phyloP scores from a whole-genome alignment of 2,329 filamentous ascomycete genomes.

The Canariomyces notabilis region DNA sequence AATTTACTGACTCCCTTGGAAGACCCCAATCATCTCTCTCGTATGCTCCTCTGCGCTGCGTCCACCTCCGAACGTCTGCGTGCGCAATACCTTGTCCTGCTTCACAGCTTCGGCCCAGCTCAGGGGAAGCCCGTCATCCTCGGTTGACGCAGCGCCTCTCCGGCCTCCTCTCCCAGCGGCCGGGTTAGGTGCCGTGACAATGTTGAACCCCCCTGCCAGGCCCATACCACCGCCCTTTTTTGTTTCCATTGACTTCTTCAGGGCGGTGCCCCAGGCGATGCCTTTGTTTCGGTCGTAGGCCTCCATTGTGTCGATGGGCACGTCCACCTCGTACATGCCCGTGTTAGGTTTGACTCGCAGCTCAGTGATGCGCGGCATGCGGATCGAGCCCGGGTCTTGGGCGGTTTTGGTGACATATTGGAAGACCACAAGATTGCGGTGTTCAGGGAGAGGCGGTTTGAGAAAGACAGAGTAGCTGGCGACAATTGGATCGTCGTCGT shows the following conservation, averaged over 20 bases:
- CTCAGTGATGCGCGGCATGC: slow-evolving; percentile 63
- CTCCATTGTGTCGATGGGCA: slow-evolving; percentile 67
- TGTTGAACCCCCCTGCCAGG: slow-evolving; percentile 67
- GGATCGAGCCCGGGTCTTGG: slow-evolving; percentile 43
- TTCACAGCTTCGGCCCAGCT: slow-evolving; percentile 61
- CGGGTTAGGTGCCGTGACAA: slow-evolving; percentile 39
- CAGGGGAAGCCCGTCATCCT: slow-evolving; percentile 40
- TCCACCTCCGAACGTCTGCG: slow-evolving; percentile 75
- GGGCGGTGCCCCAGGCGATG: slow-evolving; percentile 72
- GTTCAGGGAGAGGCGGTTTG: slow-evolving; percentile 61
- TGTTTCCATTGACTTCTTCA: slow-evolving; percentile 55
- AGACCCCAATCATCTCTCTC: slow-evolving; percentile 90
- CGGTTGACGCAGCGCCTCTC: slow-evolving; percentile 29
- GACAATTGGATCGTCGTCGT: slow-evolving; percentile 64
- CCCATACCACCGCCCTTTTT: slow-evolving; percentile 64
- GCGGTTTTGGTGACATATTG: slow-evolving; percentile 79
- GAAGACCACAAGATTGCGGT: slow-evolving; percentile 70
- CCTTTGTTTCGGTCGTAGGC: slow-evolving; percentile 85
- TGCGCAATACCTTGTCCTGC: slow-evolving; percentile 67
- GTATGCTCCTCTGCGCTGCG: slow-evolving; percentile 66
- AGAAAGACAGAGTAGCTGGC: slow-evolving; percentile 80
- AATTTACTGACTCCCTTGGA: slow-evolving; percentile 66
- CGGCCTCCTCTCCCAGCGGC: slow-evolving; percentile 29
- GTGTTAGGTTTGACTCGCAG: slow-evolving; percentile 77
- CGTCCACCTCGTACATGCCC: slow-evolving; percentile 85